phyloP scores from a whole-genome alignment of 1,284 basidiomycete genomes.

The Afroboletus lepidellus region DNA sequence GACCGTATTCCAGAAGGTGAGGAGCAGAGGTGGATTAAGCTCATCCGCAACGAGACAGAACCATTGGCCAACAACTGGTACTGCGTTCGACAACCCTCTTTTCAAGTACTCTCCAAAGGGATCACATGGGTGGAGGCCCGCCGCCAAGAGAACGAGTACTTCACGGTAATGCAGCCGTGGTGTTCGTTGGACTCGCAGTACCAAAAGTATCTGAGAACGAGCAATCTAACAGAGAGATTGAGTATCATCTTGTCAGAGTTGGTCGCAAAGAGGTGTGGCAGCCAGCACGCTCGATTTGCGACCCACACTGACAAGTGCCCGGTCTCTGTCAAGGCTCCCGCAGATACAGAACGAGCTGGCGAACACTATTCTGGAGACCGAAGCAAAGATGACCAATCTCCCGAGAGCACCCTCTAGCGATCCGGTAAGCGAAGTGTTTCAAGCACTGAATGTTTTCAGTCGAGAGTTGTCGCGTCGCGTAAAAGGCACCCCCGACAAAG shows the following conservation, averaged over 20 bases:
- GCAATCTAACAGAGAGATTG: not conserved
- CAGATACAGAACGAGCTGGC: constrained; percentile 51
- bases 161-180: not conserved
- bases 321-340: constrained; percentile 48
- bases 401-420: constrained; percentile 47
- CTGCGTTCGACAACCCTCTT: constrained; percentile 5
- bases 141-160: not conserved
- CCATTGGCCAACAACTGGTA: constrained; percentile 6
- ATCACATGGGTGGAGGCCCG: constrained; percentile 5
- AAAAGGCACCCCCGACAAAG: constrained; percentile 45
- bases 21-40: constrained; percentile 2
- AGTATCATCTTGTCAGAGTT: constrained; percentile 5
- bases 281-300: no score
- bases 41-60: constrained; percentile 5
- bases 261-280: constrained; percentile 5
- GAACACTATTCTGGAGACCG: constrained; percentile 41
- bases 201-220: not conserved
- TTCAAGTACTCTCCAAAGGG: not conserved
- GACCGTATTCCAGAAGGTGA: constrained; percentile 5
- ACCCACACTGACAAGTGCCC: not conserved
- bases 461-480: constrained; percentile 45
- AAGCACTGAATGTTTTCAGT: constrained; percentile 47
- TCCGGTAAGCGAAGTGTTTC: constrained; percentile 34
- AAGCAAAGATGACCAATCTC: constrained; percentile 37
- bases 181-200: constrained; percentile 2